Evolutionary conservation across 1,284 basidiomycete species (phyloP), one percentile per base, ranked within the genome.

Genomic region (Cerrena zonata): DNA sequence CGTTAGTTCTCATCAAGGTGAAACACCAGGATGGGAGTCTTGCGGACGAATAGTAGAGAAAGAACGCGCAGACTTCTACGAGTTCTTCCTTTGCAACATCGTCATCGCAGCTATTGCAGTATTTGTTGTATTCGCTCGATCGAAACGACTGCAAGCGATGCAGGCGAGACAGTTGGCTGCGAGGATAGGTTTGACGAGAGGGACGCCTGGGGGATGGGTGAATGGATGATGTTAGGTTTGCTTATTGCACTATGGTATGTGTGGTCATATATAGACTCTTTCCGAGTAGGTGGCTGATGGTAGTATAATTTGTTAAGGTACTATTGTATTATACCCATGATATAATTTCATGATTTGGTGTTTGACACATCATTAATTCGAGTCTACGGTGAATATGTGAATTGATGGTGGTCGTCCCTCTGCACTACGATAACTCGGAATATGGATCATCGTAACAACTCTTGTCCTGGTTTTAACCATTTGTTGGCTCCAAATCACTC

Each of bases 11-110:
- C 52, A 54, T 45, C 61, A 71, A 45, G 87, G 86, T 23, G 88
- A 91, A 65, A 82, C 80, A 1, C 84, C 86, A 2, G 91, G 91
- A 2, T 95, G 90, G 90, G 86, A 91, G 63, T 82, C 89, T 2
- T 95, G 92, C 61, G 92, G 92, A 3, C 89, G 89, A 52, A 88
- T 92, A 25, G 73, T 88, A 38, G 69, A 73, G 34, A 75, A 80
- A 56, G 91, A 95, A 67, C 80, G 84, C 44, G 84, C 79, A 3
- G 89, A 91, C 65, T 95, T 90, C 63, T 89, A 82, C 69, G 91
- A 94, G 65, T 95, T 94, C 65, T 71, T 93, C 2, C 89, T 82
- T 27, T 84, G 86, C 64, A 95, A 93, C 63, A 58, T 89, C 36
- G 62, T 86, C 5, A 82, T 95, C 61, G 82, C 82, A 1, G 68